Evolutionary conservation across 306 rosid species (phyloP).

Genomic region (Ochetophila trinervis): DNA sequence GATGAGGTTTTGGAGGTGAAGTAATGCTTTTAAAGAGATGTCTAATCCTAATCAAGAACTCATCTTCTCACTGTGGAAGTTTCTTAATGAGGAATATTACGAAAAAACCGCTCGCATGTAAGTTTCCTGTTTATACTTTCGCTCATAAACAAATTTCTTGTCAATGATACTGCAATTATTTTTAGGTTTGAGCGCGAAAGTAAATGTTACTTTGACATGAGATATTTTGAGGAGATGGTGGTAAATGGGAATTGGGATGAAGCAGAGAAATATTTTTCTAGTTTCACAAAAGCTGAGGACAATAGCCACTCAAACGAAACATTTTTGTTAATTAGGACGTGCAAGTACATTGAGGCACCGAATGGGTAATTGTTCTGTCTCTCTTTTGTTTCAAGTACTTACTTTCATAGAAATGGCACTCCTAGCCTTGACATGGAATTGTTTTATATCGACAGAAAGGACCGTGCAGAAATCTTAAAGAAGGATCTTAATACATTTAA

Average conservation of each 20-base stretch:
- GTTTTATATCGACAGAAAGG: constrained; percentile 15
- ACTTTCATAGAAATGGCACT: too few species aligned
- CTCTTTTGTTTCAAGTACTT: background rate
- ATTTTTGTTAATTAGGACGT: constrained; percentile 41
- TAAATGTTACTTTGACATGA: constrained; percentile 30
- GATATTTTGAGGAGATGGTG: constrained; percentile 16
- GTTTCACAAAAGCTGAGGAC: constrained; percentile 29
- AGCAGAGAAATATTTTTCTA: constrained; percentile 36
- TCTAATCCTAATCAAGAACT: constrained; percentile 17
- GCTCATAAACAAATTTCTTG: too few species aligned
- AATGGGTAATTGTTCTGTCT: constrained; percentile 25
- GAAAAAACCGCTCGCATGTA: constrained; percentile 33
- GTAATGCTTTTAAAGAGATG: constrained; percentile 13
- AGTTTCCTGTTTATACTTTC: background rate
- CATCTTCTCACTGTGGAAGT: constrained; percentile 27
- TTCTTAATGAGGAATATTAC: constrained; percentile 27
- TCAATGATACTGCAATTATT: background rate
- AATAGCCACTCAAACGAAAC: constrained; percentile 30
- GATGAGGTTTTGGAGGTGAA: constrained; percentile 2
- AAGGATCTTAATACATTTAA: constrained; percentile 73
- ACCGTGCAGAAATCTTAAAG: constrained; percentile 57
- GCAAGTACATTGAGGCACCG: constrained; percentile 43
- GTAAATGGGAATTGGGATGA: constrained; percentile 39
- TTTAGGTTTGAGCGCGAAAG: constrained; percentile 48
- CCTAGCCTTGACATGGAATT: background rate